Evolutionary conservation across 2,329 filamentous ascomycete genomes (phyloP).

Genomic region (Venturiaceae sp.): DNA sequence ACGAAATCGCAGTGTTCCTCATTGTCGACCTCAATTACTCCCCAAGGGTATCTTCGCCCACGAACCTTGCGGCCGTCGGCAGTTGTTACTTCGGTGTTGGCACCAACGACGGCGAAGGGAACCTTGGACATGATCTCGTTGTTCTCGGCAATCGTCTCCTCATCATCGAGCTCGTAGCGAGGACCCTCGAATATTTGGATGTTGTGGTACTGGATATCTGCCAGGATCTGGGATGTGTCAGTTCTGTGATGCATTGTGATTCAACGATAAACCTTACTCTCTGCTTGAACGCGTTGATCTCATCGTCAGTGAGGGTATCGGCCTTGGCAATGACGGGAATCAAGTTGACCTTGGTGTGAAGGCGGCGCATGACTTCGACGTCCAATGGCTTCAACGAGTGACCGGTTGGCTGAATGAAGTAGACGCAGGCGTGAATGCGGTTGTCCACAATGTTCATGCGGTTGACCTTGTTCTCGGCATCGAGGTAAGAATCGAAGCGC

Average conservation of each 20-base stretch:
- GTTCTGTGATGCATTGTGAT: constrained; percentile 13
- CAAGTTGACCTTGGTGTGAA: constrained; percentile 99
- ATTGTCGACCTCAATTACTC: constrained; percentile 97
- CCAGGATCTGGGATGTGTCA: constrained; percentile 71
- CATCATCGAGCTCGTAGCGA: constrained; percentile 95
- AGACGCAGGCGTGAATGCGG: constrained; percentile 96
- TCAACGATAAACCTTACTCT: constrained; percentile 55
- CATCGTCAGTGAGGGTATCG: constrained; percentile 94
- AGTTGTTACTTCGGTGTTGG: constrained; percentile 86
- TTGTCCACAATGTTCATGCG: constrained; percentile 99
- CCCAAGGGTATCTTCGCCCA: constrained; percentile 95
- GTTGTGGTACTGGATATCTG: constrained; percentile 92
- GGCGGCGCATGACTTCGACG: constrained; percentile 97
- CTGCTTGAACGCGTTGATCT: constrained; percentile 89
- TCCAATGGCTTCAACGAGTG: constrained; percentile 98
- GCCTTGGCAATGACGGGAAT: constrained; percentile 99
- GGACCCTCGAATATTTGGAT: constrained; percentile 99
- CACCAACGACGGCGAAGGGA: constrained; percentile 94
- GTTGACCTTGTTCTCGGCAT: constrained; percentile 99
- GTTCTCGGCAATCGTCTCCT: constrained; percentile 99
- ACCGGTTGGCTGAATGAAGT: constrained; percentile 98
- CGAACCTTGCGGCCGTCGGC: constrained; percentile 91
- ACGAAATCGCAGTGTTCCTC: constrained; percentile 99
- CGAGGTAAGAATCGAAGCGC: constrained; percentile 94
- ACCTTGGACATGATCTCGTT: constrained; percentile 99